Conservation (phyloP, 1,284 basidiomycete genomes). For the Ganoderma sp. region DNA sequence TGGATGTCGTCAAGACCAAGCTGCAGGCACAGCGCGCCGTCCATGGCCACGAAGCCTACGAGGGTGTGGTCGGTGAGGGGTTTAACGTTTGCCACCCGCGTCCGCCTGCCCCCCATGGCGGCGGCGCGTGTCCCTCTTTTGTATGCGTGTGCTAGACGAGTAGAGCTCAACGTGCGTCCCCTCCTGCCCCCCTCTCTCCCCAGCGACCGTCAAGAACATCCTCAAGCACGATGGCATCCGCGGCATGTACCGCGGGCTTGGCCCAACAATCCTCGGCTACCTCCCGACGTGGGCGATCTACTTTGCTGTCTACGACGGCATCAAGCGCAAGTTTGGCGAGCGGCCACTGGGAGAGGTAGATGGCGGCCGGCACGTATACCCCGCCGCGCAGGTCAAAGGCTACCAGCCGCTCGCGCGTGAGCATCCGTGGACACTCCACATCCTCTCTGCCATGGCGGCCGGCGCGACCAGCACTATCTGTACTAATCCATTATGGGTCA, state of each 20-base stretch:
- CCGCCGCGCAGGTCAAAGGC: slow-evolving; percentile 81
- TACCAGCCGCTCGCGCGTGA: slow-evolving; percentile 79
- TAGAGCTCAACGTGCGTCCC: slow-evolving; percentile 38
- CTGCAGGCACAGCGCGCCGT: slow-evolving; percentile 87
- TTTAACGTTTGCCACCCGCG: slow-evolving; percentile 29
- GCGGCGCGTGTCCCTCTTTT: slow-evolving; percentile 25
- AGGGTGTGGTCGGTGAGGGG: slow-evolving; percentile 74
- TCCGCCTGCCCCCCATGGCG: slow-evolving; percentile 17
- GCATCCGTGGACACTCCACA: slow-evolving; percentile 84
- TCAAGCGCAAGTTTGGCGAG: slow-evolving; percentile 83
- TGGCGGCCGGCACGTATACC: slow-evolving; percentile 58
- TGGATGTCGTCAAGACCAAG: slow-evolving; percentile 98
- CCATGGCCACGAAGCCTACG: slow-evolving; percentile 71
- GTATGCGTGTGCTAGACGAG: slow-evolving; percentile 2
- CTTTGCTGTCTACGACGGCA: slow-evolving; percentile 95
- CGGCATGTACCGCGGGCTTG: slow-evolving; percentile 91
- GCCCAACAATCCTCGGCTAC: slow-evolving; percentile 94
- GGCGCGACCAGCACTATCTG: slow-evolving; percentile 89
- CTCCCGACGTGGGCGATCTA: slow-evolving; percentile 98
- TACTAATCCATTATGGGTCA: slow-evolving; percentile 96
- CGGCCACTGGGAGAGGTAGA: slow-evolving; percentile 51
- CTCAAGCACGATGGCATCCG: slow-evolving; percentile 78
- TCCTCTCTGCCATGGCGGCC: slow-evolving; percentile 91
- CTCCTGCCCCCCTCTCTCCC: slow-evolving; percentile 26
- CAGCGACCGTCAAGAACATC: slow-evolving; percentile 78